Base-by-base conservation (phyloP, 441 rosid species). In the Geranium incanum region DNA sequence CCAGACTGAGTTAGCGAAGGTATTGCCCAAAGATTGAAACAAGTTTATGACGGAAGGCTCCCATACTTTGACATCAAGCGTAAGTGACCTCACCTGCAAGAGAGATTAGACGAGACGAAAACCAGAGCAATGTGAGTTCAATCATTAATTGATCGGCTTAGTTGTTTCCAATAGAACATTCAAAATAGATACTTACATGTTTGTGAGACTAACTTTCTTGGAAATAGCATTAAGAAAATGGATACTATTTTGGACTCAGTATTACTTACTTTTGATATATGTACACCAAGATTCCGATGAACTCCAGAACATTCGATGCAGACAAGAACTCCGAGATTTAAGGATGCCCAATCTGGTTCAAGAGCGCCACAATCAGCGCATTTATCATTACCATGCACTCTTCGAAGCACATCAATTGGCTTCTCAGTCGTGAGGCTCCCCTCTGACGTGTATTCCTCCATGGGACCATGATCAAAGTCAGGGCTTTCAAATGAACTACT, bases 331-430 rank as follows among this genome's bases (percentile, higher is more conserved):
- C 99, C 98, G 6, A 93, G 86, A 79, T 96, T 93, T 75, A 96
- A 83, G 73, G 99, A 96, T 36, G 99, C 98, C 99, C 99, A 96
- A 81, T 96, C 97, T 67, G 98, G 99, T 83, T 96, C 99, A 67
- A 88, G 87, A 74, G 95, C 89, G 75, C 99, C 93, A 86, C 99
- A 96, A 84, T 96, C 99, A 39, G 99, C 99, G 86, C 98, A 93
- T 78, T 82, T 93, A 73, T 93, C 98, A 78, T 96, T 96, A 68
- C 99, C 99, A 77, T 85, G 81, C 16, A 93, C 99, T 82, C 85
- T 87, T 50, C 81, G 86, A 73, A 93, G 74, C 74, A 89, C 85
- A 72, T 90, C 97, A 77, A 93, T 90, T 76, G 99, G 97, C 87
- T 96, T 96, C 86, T 96, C 74, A 73, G 78, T 77, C 59, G 71